Evolutionary conservation across 306 rosid genomes (phyloP).

Genomic region (Oemleria cerasiformis): DNA sequence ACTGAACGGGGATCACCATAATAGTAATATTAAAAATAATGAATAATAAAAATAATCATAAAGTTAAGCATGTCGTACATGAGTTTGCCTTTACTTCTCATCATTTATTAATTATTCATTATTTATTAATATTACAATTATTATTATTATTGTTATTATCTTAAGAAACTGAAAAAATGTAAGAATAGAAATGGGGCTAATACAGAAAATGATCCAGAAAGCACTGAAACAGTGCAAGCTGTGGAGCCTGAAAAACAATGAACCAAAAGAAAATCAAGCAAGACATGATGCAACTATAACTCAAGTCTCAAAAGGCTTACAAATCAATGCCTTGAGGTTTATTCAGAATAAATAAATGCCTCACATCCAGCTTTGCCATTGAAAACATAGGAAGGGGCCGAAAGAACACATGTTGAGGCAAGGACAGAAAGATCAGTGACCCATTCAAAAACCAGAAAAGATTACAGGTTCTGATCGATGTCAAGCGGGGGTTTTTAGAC

Average conservation of each 20-base stretch:
- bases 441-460: neutral
- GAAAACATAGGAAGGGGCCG: neutral
- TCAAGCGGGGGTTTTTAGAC: neutral
- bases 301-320: too few species aligned
- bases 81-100: neutral
- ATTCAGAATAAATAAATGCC: too few species aligned
- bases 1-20: slow-evolving; percentile 2
- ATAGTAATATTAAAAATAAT: neutral
- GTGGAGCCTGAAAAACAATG: neutral
- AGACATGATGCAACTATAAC: neutral
- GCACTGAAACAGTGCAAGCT: neutral
- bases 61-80: neutral
- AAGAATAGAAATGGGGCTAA: neutral
- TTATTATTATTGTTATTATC: too few species aligned
- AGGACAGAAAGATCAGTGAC: neutral
- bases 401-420: neutral
- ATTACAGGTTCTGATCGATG: neutral
- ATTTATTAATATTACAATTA: too few species aligned
- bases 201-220: neutral
- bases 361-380: neutral
- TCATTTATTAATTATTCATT: too few species aligned
- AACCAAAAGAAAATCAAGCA: neutral
- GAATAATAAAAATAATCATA: neutral
- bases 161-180: too few species aligned
- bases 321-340: neutral